Conservation (phyloP, 441 rosid species). For the Omphalea diandra region DNA sequence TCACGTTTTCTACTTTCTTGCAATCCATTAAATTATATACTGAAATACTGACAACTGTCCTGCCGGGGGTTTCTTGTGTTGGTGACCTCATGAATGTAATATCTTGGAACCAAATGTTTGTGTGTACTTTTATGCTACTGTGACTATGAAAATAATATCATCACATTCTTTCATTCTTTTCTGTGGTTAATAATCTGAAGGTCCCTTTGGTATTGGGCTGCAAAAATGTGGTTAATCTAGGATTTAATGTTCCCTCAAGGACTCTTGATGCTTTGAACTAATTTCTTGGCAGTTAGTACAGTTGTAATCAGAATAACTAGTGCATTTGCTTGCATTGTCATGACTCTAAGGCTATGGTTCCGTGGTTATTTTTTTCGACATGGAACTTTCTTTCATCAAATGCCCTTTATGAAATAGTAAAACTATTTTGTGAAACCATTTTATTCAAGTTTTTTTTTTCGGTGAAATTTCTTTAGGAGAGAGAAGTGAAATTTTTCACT, state of each 20-base stretch:
- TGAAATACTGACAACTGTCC: neutral
- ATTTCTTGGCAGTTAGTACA: neutral
- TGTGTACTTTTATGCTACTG: neutral
- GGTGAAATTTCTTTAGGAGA: conserved; percentile 57
- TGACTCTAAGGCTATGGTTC: conserved; percentile 4
- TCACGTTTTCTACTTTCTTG: too few relatives aligned
- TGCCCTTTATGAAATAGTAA: neutral
- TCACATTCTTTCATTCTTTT: too few relatives aligned
- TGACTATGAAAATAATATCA: neutral
- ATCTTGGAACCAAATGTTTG: conserved; percentile 2
- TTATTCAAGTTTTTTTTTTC: neutral
- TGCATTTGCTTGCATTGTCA: neutral
- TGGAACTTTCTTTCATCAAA: neutral
- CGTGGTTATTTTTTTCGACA: neutral
- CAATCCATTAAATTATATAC: too few relatives aligned
- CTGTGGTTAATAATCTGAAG: too few relatives aligned
- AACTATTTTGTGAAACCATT: neutral
- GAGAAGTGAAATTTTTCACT: conserved; percentile 94
- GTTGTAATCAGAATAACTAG: neutral
- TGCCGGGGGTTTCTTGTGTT: neutral
- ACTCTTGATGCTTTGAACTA: neutral
- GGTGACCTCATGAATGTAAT: neutral
- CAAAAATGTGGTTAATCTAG: neutral
- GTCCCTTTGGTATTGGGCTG: too few relatives aligned
- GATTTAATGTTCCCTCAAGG: neutral